A percentile compares a stretch with the other conserved stretches of the same genome.
phyloP scores from a whole-genome alignment of 2,329 filamentous ascomycete genomes.

The Talaromyces piceae region DNA sequence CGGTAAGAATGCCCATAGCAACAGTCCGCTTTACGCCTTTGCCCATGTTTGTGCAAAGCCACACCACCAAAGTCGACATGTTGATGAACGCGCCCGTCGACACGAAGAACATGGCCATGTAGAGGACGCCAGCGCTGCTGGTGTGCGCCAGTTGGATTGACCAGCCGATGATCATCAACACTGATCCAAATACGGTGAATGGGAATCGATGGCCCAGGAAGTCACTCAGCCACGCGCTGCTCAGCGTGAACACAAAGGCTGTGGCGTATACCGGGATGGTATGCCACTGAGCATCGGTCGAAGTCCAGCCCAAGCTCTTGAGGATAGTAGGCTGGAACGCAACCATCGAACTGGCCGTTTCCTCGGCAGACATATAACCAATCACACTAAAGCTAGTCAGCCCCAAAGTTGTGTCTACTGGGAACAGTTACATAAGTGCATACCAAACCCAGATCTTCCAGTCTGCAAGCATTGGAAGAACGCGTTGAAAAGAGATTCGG shows the following conservation, averaged over 20 bases:
- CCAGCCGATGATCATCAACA: slow-evolving; percentile 21
- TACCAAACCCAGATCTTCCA: slow-evolving; percentile 21
- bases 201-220: slow-evolving; percentile 17
- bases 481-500: slow-evolving; percentile 9
- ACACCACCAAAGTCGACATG: slow-evolving; percentile 28
- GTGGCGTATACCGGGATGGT: slow-evolving; percentile 26
- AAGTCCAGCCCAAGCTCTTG: slow-evolving; percentile 24
- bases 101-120: slow-evolving; percentile 22
- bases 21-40: slow-evolving; percentile 36
- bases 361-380: slow-evolving; percentile 19
- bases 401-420: not conserved
- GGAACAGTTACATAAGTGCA: not conserved
- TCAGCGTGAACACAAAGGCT: slow-evolving; percentile 21
- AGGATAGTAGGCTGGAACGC: slow-evolving; percentile 29
- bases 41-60: slow-evolving; percentile 35
- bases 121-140: slow-evolving; percentile 11
- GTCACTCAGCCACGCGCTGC: slow-evolving; percentile 16
- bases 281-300: slow-evolving; percentile 24
- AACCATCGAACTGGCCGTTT: slow-evolving; percentile 19
- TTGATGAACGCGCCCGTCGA: slow-evolving; percentile 20
- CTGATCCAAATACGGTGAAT: slow-evolving; percentile 22
- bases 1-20: slow-evolving; percentile 35
- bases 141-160: slow-evolving; percentile 17
- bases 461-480: slow-evolving; percentile 13
- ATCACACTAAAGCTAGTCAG: slow-evolving; percentile 13